Percentiles rank a stretch among this genome's conserved stretches.
Conservation (phyloP, 345 rosid species). For the Gossypium bickii region DNA sequence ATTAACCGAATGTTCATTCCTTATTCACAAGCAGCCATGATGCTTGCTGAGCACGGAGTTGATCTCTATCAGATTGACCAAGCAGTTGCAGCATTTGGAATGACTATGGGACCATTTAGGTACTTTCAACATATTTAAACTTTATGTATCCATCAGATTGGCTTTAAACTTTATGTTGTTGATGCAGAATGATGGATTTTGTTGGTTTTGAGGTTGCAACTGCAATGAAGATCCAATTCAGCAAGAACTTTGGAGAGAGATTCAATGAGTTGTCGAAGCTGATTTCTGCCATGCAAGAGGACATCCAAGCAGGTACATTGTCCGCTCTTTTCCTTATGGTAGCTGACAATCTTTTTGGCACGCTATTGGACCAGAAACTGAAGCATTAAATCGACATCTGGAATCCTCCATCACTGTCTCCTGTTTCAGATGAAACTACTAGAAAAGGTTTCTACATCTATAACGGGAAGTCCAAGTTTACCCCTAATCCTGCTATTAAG, state of each 20-base stretch:
- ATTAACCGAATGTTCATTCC: slow-evolving; percentile 1
- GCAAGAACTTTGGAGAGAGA: slow-evolving; percentile 1
- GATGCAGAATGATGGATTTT: slow-evolving; percentile 7
- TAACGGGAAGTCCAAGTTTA: not conserved
- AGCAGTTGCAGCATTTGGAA: slow-evolving; percentile 4
- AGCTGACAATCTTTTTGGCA: not conserved
- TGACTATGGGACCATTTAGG: slow-evolving; percentile 11
- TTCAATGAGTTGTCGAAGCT: not conserved
- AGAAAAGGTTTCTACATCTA: slow-evolving; percentile 1
- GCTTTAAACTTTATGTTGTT: not conserved
- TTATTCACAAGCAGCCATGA: slow-evolving; percentile 6
- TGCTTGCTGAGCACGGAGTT: slow-evolving; percentile 7
- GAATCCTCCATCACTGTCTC: not conserved
- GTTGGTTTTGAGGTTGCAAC: not conserved
- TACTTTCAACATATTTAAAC: not conserved
- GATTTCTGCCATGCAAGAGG: not conserved
- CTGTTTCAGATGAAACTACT: not conserved
- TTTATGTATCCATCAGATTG: not conserved
- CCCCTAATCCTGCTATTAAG: not conserved
- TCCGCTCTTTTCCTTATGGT: not conserved
- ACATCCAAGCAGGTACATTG: not conserved
- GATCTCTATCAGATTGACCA: slow-evolving; percentile 9
- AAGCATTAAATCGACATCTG: not conserved
- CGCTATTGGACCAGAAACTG: not conserved
- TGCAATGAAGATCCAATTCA: not conserved